These are phyloP conservation scores for Eragrostis nindensis DNA, from an alignment of 176 grass and related monocot genomes.

Conservation along the genomic window DNA sequence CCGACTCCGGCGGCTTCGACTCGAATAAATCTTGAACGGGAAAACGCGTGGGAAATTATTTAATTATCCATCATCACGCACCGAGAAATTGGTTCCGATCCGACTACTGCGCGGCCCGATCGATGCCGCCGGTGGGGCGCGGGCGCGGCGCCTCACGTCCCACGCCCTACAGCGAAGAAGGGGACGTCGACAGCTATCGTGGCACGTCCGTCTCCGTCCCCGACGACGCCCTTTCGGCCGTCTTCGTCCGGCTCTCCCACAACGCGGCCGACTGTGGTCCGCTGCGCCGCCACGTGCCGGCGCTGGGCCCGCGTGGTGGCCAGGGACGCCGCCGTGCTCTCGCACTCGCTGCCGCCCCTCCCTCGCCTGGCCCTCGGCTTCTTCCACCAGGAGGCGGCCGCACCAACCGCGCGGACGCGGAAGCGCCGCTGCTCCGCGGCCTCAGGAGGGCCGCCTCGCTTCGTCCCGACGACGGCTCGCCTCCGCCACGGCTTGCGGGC, in stretches of 20 bases:
- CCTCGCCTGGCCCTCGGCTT: constrained; percentile 14
- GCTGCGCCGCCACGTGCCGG: constrained; percentile 21
- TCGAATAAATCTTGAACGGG: too few relatives aligned
- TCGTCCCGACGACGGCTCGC: constrained; percentile 17
- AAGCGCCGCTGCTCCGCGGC: too few relatives aligned
- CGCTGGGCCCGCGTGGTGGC: constrained; percentile 1
- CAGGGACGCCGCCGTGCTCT: constrained; percentile 1
- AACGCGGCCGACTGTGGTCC: not conserved
- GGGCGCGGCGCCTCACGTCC: not conserved
- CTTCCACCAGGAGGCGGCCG: not conserved
- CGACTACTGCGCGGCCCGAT: too few relatives aligned
- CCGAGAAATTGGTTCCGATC: too few relatives aligned
- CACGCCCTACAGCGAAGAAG: not conserved
- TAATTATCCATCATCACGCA: too few relatives aligned
- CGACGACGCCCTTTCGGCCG: not conserved
- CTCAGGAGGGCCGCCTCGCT: not conserved
- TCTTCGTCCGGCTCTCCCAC: not conserved
- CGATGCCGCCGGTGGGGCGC: not conserved
- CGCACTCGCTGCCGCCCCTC: not conserved
- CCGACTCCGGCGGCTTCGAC: too few relatives aligned
- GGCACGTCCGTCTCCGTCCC: not conserved
- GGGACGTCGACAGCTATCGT: not conserved
- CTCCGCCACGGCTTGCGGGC: too few relatives aligned
- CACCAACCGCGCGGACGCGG: too few relatives aligned
- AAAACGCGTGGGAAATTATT: too few relatives aligned